Base-by-base conservation (phyloP, 768 basidiomycete species). In the Lactifluus hygrophoroides region DNA sequence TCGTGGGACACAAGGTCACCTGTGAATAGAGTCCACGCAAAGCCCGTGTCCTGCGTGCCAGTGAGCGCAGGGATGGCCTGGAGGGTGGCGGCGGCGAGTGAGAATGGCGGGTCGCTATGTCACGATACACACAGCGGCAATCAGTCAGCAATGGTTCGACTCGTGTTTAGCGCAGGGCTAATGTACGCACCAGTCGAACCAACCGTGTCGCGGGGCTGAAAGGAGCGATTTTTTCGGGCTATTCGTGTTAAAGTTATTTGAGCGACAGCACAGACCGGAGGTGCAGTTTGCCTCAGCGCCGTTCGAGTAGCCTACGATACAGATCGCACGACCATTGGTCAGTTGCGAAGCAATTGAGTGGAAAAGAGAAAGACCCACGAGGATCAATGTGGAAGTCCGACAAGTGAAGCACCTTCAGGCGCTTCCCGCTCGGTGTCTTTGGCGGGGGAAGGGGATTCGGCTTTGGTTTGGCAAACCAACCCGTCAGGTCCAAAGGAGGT, bases 351-450 rank as follows among this genome's bases (percentile, higher is more conserved):
- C 10, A 52, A 14, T 43, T 44, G 17, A n/a, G 23, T 16, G 1
- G 32, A 16, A 19, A 27, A 44, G 35, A 37, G 14, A 42, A 48
- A 52, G 19, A 65, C 77, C 49, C 64, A 85, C 86, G 78, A 38
- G 87, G 83, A 68, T 90, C 88, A 51, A 90, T 70, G 68, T 89
- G 88, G 56, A 87, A 75, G 66, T 90, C 88, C 1, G 86, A 87
- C n/a, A 90, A 56, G 67, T 90, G 88, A 57, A 90, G 69, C 0
- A 89, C 82, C 67, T 86, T 88, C 43, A 88, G 71, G 37, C 81
- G 75, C 65, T 86, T 70, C 13, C 86, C 86, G 44, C 81, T 86
- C 16, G 78, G 77, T 67, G 76, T 74, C 68, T 77, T 85, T 0
- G 76, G 75, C 10, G 73, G 60, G n/a, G 85, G 85, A 13, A 84